These are phyloP conservation scores for Fusarium nematophilum DNA, from an alignment of 2,329 filamentous ascomycete genomes.

Conservation along the genomic window DNA sequence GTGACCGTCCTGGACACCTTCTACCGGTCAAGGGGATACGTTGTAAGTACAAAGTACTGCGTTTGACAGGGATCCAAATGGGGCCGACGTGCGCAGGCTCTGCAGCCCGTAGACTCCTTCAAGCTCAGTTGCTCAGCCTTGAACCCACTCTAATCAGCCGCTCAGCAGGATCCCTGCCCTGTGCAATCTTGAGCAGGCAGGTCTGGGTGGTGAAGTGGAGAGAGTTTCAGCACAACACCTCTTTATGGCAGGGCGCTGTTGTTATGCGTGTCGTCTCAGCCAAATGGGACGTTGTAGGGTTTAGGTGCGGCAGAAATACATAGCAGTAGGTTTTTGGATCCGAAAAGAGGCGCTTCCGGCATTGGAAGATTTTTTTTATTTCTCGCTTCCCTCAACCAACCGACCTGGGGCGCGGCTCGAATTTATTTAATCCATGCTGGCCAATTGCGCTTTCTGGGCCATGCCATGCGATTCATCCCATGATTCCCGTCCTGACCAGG, in stretches of 20 bases:
- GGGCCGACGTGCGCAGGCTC: slow-evolving; percentile 12
- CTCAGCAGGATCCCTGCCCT: slow-evolving; percentile 32
- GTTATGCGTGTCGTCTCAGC: slow-evolving; percentile 31
- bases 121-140: background rate
- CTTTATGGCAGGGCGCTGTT: slow-evolving; percentile 21
- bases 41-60: background rate
- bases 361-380: background rate
- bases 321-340: background rate
- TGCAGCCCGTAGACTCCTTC: slow-evolving; percentile 23
- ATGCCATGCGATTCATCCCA: background rate
- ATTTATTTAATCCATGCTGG: background rate
- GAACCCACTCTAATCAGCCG: slow-evolving; percentile 36
- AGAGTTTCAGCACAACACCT: slow-evolving; percentile 7
- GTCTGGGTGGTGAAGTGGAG: slow-evolving; percentile 25
- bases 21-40: too few relatives aligned
- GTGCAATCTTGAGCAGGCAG: slow-evolving; percentile 35
- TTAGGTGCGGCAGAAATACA: slow-evolving; percentile 15
- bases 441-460: background rate
- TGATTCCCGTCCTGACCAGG: slow-evolving; percentile 11
- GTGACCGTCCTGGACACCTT: too few relatives aligned
- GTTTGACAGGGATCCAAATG: slow-evolving; percentile 14
- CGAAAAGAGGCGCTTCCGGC: background rate
- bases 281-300: slow-evolving; percentile 17
- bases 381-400: background rate
- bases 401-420: background rate